These are phyloP conservation scores for Tylopilus sp. DNA, from an alignment of 1,284 basidiomycete species.

Conservation along the genomic window DNA sequence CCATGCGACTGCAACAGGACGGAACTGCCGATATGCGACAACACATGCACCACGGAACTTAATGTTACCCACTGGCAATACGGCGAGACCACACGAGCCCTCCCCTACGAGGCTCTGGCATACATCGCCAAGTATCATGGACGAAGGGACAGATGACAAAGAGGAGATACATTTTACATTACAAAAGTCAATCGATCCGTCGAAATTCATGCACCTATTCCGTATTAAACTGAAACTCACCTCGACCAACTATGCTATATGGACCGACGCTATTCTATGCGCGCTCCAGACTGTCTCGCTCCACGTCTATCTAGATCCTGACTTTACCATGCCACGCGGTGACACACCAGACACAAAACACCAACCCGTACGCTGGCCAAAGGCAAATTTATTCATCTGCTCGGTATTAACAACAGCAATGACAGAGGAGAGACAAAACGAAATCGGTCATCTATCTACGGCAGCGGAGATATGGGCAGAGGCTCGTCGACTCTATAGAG, in stretches of 20 bases:
- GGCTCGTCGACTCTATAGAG: too few species aligned
- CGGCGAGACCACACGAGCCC: too few species aligned
- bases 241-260: neutral
- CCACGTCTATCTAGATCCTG: neutral
- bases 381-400: neutral
- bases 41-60: too few species aligned
- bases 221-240: neutral
- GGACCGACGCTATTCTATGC: neutral
- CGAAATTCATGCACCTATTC: neutral
- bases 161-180: neutral
- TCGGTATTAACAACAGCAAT: neutral
- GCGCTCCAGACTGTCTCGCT: neutral
- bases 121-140: too few species aligned
- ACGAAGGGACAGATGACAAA: neutral
- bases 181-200: neutral
- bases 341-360: neutral
- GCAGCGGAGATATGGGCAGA: neutral
- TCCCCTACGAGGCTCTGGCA: too few species aligned
- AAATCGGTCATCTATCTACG: neutral
- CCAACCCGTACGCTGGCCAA: neutral
- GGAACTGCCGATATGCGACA: too few species aligned
- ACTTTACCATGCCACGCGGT: neutral
- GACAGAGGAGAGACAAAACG: neutral
- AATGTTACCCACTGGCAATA: too few species aligned
- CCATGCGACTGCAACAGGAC: too few species aligned